Evolutionary conservation across 805 yeast species (phyloP), one percentile per base, ranked within the genome.

Genomic region (Helenozyma baotianmanensis): DNA sequence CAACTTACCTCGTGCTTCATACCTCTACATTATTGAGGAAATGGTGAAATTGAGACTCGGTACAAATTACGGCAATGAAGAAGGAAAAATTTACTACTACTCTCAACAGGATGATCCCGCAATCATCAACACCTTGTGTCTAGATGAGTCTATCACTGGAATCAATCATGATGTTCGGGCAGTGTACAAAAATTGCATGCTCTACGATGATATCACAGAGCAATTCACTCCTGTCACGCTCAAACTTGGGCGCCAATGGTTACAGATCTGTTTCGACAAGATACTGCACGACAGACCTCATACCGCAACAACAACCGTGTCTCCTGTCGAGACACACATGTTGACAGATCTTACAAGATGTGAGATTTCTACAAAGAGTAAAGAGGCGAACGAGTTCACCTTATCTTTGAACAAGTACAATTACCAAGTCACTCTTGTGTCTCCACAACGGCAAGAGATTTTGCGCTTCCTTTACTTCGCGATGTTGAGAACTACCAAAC

Each of bases 391-490:
- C 27, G 71, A 65, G 38, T 66, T 67, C 33, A 56, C 67, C 1
- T 50, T 67, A 4, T 50, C 43, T 25, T 51, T 64, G 32, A 51
- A 47, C 30, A 41, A 44, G 27, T 40, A 28, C 32, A 55, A 54
- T 14, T 40, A 45, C 21, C 56, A 48, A 14, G 45, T 62, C 2
- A 56, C 57, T 2, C 43, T 66, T 14, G 48, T 56, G 23, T 59
- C 70, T 2, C 45, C 53, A 3, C 69, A 63, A 30, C 43, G 68
- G 34, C 61, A 45, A 50, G 90, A 82, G 45, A 80, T 83, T n/a
- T 70, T 83, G 58, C 65, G 88, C 43, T 73, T 82, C 40, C 54
- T 83, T 25, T 80, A 81, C 45, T 81, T 80, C 46, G 74, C 87
- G 0, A 76, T 38, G 80, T 34, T 77, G 78, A 13, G 68, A 75